Conservation (phyloP, 2,329 filamentous ascomycete species). For the Aspergillus quadricinctus region DNA sequence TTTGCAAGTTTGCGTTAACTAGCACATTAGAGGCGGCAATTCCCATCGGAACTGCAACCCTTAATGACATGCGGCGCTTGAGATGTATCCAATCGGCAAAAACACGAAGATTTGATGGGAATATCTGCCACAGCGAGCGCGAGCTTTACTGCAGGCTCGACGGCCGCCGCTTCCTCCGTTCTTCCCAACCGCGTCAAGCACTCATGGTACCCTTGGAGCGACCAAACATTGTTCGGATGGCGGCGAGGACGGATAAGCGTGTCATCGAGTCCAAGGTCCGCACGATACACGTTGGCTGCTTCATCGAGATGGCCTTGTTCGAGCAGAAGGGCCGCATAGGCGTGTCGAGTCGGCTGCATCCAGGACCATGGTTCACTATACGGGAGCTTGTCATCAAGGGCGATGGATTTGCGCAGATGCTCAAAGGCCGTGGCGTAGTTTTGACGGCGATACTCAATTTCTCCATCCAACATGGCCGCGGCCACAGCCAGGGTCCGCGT, state of each 20-base stretch:
- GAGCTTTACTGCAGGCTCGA: conserved; percentile 45
- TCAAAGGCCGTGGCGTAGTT: conserved; percentile 56
- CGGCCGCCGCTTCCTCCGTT: conserved; percentile 40
- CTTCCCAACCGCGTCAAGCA: conserved; percentile 55
- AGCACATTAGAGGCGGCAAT: background rate
- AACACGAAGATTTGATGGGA: conserved; percentile 53
- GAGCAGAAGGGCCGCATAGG: conserved; percentile 62
- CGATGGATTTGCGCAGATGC: conserved; percentile 53
- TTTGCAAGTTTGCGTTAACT: no score
- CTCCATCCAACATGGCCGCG: conserved; percentile 62
- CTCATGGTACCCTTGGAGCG: conserved; percentile 67
- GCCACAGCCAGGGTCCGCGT: conserved; percentile 61
- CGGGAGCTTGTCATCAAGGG: conserved; percentile 57
- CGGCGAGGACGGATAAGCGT: conserved; percentile 57
- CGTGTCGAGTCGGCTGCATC: conserved; percentile 70
- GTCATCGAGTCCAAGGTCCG: conserved; percentile 56
- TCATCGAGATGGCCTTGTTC: conserved; percentile 58
- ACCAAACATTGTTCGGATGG: conserved; percentile 71
- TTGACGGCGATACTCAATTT: conserved; percentile 63
- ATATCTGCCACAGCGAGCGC: conserved; percentile 57
- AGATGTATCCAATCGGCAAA: conserved; percentile 40
- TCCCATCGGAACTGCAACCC: background rate
- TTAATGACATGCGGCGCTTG: conserved; percentile 5
- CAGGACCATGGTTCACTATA: conserved; percentile 74
- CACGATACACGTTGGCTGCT: conserved; percentile 53